Evolutionary conservation across 176 grass and related monocot species (phyloP).

Genomic region (Aegilops tauschii): DNA sequence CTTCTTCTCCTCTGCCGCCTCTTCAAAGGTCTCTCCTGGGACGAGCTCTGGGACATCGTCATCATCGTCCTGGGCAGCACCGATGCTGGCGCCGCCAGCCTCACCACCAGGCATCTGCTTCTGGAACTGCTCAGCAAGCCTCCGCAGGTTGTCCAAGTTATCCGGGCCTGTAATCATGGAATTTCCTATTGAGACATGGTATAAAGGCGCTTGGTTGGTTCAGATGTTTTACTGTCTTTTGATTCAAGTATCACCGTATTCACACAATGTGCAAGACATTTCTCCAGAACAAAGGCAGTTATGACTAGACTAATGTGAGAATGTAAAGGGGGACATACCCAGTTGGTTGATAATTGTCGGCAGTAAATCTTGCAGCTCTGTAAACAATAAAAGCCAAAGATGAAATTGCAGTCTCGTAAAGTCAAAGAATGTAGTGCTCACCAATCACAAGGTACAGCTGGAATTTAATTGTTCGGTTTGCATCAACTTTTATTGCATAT

Average conservation of each 20-base stretch:
- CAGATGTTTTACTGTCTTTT: neutral
- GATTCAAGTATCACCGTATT: neutral
- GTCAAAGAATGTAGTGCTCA: neutral
- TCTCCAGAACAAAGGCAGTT: neutral
- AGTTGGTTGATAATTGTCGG: conserved; percentile 81
- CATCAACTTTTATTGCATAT: neutral
- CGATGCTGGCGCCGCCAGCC: conserved; percentile 6
- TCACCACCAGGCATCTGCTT: conserved; percentile 40
- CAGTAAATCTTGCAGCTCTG: conserved; percentile 76
- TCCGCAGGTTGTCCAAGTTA: conserved; percentile 63
- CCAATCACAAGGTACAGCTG: neutral
- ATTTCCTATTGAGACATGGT: neutral
- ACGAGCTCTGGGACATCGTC: conserved; percentile 79
- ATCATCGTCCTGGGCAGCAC: conserved; percentile 46
- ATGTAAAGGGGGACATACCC: conserved; percentile 31
- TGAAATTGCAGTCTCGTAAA: neutral
- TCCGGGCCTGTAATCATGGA: conserved; percentile 47
- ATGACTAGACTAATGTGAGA: neutral
- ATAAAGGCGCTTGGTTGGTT: neutral
- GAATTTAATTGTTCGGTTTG: neutral
- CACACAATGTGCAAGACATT: neutral
- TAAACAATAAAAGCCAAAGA: conserved; percentile 1
- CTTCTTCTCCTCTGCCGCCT: conserved; percentile 48
- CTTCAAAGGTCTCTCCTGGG: conserved; percentile 73
- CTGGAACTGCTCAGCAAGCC: conserved; percentile 65